These are phyloP conservation scores for Cyphellophora attinorum DNA, from an alignment of 2,329 filamentous ascomycete genomes.

Conservation along the genomic window DNA sequence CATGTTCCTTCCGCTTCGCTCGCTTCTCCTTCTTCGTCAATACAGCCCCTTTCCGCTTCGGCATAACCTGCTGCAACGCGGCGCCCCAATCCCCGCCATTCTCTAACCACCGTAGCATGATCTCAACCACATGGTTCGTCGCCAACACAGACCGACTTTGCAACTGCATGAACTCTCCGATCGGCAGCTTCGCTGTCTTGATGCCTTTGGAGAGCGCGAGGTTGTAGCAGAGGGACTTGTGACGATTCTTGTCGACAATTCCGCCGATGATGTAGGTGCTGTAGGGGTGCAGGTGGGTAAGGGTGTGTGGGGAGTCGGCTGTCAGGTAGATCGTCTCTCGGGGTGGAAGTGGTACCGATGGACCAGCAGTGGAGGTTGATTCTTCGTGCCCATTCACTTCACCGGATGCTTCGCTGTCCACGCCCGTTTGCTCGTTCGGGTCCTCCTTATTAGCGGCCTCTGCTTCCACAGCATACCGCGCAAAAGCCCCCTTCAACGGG, in stretches of 20 bases:
- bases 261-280: conserved; percentile 90
- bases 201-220: conserved; percentile 60
- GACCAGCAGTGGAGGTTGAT: neutral
- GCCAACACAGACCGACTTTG: conserved; percentile 74
- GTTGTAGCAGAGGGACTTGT: conserved; percentile 90
- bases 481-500: conserved; percentile 50
- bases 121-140: conserved; percentile 94
- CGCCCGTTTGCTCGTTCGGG: neutral
- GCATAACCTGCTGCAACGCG: conserved; percentile 81
- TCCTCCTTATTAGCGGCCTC: neutral
- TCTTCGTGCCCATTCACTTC: neutral
- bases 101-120: conserved; percentile 90
- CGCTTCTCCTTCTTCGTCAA: too few species aligned
- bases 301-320: conserved; percentile 78
- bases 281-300: conserved; percentile 75
- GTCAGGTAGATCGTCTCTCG: conserved; percentile 76
- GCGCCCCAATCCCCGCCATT: conserved; percentile 82
- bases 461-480: conserved; percentile 14
- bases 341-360: neutral
- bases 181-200: conserved; percentile 82
- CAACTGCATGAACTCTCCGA: conserved; percentile 93
- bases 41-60: conserved; percentile 88
- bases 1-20: too few species aligned
- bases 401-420: neutral
- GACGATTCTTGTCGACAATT: conserved; percentile 88